Percentiles rank a stretch among this genome's conserved stretches.
Evolutionary conservation across 306 rosid genomes (phyloP).

Genomic region (Ormosia semicastrata): DNA sequence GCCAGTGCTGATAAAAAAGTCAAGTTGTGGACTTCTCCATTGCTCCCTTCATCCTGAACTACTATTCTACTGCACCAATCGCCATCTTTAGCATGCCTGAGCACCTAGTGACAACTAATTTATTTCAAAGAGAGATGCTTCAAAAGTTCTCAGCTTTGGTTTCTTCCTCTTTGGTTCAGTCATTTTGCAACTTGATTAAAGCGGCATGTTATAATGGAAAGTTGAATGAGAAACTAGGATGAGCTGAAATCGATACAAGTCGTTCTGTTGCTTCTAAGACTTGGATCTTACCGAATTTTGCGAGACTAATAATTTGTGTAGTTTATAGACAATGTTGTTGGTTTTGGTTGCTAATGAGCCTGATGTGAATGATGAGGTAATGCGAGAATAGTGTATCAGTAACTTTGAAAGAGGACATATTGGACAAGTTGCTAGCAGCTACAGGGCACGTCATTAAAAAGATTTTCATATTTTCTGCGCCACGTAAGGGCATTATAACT

Average conservation of each 20-base stretch:
- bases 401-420: slow-evolving; percentile 1
- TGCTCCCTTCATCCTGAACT: slow-evolving; percentile 38
- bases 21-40: slow-evolving; percentile 89
- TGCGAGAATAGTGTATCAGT: slow-evolving; percentile 22
- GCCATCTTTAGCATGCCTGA: slow-evolving; percentile 11
- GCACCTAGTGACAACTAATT: neutral
- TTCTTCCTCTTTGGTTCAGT: slow-evolving; percentile 15
- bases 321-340: slow-evolving; percentile 21
- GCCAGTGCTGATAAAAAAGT: slow-evolving; percentile 91
- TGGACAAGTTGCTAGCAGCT: neutral
- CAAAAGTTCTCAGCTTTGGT: slow-evolving; percentile 21
- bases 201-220: slow-evolving; percentile 18
- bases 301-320: slow-evolving; percentile 17
- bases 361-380: neutral
- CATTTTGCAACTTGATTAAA: slow-evolving; percentile 7
- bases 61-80: neutral
- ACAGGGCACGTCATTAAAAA: neutral
- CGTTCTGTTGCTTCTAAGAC: slow-evolving; percentile 15
- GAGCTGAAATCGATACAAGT: neutral
- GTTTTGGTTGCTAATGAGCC: slow-evolving; percentile 29
- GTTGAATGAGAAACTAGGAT: slow-evolving; percentile 26
- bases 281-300: slow-evolving; percentile 23
- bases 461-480: neutral
- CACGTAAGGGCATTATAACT: neutral
- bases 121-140: slow-evolving; percentile 10